Percentiles rank a stretch among this genome's conserved stretches.
phyloP scores from a whole-genome alignment of 805 yeast genomes.

The Candida wancherniae region DNA sequence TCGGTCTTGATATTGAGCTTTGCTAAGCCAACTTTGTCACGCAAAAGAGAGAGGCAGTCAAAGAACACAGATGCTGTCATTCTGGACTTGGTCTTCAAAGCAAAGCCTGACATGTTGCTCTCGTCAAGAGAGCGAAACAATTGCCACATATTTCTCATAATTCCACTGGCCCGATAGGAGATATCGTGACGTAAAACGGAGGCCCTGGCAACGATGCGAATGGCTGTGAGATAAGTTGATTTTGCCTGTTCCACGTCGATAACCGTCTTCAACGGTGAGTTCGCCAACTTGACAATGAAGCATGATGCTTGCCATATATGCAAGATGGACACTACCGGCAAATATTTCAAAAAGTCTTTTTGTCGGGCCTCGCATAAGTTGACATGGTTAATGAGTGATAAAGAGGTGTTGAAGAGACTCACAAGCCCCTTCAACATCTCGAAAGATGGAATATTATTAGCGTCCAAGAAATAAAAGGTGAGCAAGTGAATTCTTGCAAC shows the following conservation, averaged over 20 bases:
- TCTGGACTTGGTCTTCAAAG: constrained; percentile 67
- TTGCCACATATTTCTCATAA: constrained; percentile 93
- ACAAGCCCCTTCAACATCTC: constrained; percentile 72
- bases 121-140: constrained; percentile 66
- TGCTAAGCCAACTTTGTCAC: constrained; percentile 87
- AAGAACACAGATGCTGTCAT: constrained; percentile 92
- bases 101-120: constrained; percentile 35
- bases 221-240: constrained; percentile 61
- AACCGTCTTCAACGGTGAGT: constrained; percentile 64
- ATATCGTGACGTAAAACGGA: constrained; percentile 88
- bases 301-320: constrained; percentile 91
- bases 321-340: constrained; percentile 79
- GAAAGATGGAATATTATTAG: constrained; percentile 43
- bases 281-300: constrained; percentile 70
- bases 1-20: constrained; percentile 42
- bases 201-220: constrained; percentile 65
- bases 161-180: constrained; percentile 88
- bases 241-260: constrained; percentile 71
- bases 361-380: constrained; percentile 55
- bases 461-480: constrained; percentile 77
- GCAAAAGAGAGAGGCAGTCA: constrained; percentile 78
- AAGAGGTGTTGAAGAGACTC: constrained; percentile 73
- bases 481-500: constrained; percentile 78
- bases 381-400: constrained; percentile 65
- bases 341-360: constrained; percentile 60